Evolutionary conservation across 2,329 filamentous ascomycete genomes (phyloP), one percentile per base, ranked within the genome.

Genomic region (Plectosphaerella plurivora): DNA sequence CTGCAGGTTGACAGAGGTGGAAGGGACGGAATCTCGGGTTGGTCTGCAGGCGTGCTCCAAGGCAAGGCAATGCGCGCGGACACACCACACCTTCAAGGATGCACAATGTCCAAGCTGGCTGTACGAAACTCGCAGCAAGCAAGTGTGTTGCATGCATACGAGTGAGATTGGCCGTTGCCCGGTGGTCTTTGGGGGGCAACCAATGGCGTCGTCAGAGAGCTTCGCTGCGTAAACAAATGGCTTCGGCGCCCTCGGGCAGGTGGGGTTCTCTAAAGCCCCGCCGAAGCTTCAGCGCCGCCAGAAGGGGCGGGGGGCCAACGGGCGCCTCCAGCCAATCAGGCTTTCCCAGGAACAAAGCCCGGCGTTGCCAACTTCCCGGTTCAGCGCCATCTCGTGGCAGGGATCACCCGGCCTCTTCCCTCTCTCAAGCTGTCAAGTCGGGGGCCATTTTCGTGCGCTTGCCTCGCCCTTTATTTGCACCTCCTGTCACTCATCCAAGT

Each of bases 171-270:
- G 7, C 14, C 33, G 46, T 22, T 15, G 18, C 35, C 24, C 35
- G 28, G 46, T 37, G 25, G 46, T 37, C 33, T n/a, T 28, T 35
- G 33, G 46, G 46, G 46, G 36, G 37, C 48, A 45, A 24, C 48
- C 48, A 50, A 50, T 50, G 24, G 48, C 39, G 25, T 42, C 10
- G 22, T 44, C 37, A 50, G 14, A 39, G 11, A 22, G 33, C 37
- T 39, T 44, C 15, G 15, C 11, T 24, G 24, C 48, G 39, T 50
- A 50, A 50, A 50, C 48, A 50, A 47, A 42, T 25, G 48, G 24
- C 39, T 45, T 42, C 7, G 14, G 37, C 37, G 37, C 37, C 37
- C 37, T 39, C 37, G 37, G 37, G 37, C 37, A 39, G 46, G 46
- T 48, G 46, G 46, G 46, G 46, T 36, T 33, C 46, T 48, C 10